These are phyloP conservation scores for Pichia insulana DNA, from an alignment of 805 yeast species.

Conservation along the genomic window DNA sequence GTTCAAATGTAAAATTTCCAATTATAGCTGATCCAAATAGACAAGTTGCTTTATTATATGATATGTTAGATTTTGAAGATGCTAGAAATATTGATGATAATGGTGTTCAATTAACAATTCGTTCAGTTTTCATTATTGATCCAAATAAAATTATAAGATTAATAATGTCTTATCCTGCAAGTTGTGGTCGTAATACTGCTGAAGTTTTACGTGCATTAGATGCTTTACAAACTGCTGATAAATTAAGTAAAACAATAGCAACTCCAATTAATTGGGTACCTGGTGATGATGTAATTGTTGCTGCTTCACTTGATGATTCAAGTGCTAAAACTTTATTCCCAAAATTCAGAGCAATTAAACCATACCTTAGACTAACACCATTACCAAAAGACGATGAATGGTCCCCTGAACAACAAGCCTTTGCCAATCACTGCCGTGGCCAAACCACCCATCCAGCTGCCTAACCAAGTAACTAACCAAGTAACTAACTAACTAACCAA, in stretches of 20 bases:
- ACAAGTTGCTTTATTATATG: slow-evolving; percentile 52
- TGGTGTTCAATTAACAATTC: slow-evolving; percentile 57
- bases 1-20: slow-evolving; percentile 51
- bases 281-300: slow-evolving; percentile 68
- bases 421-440: no score
- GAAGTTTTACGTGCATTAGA: slow-evolving; percentile 65
- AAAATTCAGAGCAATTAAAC: slow-evolving; percentile 50
- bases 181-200: slow-evolving; percentile 69
- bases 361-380: slow-evolving; percentile 53
- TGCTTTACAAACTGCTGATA: slow-evolving; percentile 58
- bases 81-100: slow-evolving; percentile 57
- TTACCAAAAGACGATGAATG: slow-evolving; percentile 10
- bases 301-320: slow-evolving; percentile 52
- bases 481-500: no score
- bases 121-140: slow-evolving; percentile 67
- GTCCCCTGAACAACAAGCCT: no score
- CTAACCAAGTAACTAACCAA: no score
- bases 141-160: slow-evolving; percentile 56
- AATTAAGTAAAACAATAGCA: slow-evolving; percentile 40
- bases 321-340: slow-evolving; percentile 56
- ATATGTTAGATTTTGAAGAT: slow-evolving; percentile 66
- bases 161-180: slow-evolving; percentile 61
- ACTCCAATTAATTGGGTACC: slow-evolving; percentile 66
- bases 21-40: slow-evolving; percentile 59
- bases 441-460: no score